Evolutionary conservation across 192 early-diverging fungal genomes (phyloP).

Genomic region (Irineochytrium annulatum): DNA sequence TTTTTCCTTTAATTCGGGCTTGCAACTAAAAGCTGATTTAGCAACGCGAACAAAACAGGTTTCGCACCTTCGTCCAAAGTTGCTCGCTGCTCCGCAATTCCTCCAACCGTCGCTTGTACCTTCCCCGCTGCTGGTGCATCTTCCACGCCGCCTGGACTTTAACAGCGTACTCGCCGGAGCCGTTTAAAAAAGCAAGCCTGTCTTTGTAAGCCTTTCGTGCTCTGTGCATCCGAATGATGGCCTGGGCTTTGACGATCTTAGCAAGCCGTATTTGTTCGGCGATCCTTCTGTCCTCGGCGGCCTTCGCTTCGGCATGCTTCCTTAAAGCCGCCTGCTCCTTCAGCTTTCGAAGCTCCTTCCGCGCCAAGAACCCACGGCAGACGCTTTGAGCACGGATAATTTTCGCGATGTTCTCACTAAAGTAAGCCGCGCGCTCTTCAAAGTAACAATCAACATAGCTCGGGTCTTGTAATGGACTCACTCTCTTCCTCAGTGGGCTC

Average conservation of each 20-base stretch:
- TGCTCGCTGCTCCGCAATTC: constrained; percentile 39
- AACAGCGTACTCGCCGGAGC: constrained; percentile 28
- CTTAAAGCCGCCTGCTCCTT: constrained; percentile 18
- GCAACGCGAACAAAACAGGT: constrained; percentile 18
- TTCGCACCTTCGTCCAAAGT: constrained; percentile 41
- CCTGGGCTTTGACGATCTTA: constrained; percentile 30
- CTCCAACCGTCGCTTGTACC: constrained; percentile 24
- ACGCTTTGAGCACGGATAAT: constrained; percentile 21
- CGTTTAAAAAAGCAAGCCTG: constrained; percentile 5
- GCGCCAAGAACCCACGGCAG: constrained; percentile 26
- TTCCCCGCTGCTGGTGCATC: constrained; percentile 19
- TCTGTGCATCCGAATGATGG: constrained; percentile 30
- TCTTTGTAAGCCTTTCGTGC: constrained; percentile 27
- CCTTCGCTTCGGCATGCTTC: constrained; percentile 9
- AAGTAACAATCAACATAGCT: not conserved
- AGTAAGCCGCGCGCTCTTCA: constrained; percentile 17
- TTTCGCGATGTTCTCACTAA: constrained; percentile 13
- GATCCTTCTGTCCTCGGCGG: constrained; percentile 23
- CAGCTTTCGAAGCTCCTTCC: constrained; percentile 8
- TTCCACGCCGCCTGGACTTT: constrained; percentile 32
- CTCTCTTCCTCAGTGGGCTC: constrained; percentile 33
- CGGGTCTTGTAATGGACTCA: not conserved
- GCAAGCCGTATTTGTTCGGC: constrained; percentile 5
- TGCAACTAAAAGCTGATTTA: constrained; percentile 42
- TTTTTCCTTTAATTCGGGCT: constrained; percentile 61